phyloP scores from a whole-genome alignment of 768 basidiomycete genomes.

The Tephrocybe sp. region DNA sequence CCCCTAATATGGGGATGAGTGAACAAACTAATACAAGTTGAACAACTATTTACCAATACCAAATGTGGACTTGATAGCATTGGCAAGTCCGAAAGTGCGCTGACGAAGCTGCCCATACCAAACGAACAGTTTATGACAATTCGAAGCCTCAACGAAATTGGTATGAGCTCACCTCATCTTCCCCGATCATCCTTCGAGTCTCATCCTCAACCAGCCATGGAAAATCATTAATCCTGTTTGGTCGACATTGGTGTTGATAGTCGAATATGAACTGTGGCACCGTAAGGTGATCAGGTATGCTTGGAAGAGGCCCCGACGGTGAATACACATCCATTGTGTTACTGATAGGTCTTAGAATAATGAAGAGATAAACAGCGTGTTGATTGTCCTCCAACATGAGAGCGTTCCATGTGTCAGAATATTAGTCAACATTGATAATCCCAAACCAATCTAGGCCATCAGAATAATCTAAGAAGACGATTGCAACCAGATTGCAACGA shows the following conservation, averaged over 20 bases:
- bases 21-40: not conserved
- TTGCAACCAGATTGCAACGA: too few species aligned
- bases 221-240: slow-evolving; percentile 25
- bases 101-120: slow-evolving; percentile 34
- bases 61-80: slow-evolving; percentile 39
- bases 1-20: slow-evolving; percentile 25
- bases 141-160: not conserved
- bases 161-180: slow-evolving; percentile 34
- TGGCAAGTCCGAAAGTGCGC: slow-evolving; percentile 47
- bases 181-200: slow-evolving; percentile 36
- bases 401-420: too few species aligned
- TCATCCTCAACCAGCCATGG: slow-evolving; percentile 52
- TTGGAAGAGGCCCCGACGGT: slow-evolving; percentile 28
- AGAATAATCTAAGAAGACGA: too few species aligned
- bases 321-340: slow-evolving; percentile 28
- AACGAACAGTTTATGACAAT: not conserved
- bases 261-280: slow-evolving; percentile 55
- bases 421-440: too few species aligned
- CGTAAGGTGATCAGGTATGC: slow-evolving; percentile 49
- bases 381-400: too few species aligned
- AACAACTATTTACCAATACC: slow-evolving; percentile 30
- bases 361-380: not conserved
- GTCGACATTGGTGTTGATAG: slow-evolving; percentile 37
- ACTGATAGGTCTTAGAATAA: not conserved
- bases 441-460: too few species aligned